phyloP scores from a whole-genome alignment of 2,329 filamentous ascomycete species.

The Nemania sp. region DNA sequence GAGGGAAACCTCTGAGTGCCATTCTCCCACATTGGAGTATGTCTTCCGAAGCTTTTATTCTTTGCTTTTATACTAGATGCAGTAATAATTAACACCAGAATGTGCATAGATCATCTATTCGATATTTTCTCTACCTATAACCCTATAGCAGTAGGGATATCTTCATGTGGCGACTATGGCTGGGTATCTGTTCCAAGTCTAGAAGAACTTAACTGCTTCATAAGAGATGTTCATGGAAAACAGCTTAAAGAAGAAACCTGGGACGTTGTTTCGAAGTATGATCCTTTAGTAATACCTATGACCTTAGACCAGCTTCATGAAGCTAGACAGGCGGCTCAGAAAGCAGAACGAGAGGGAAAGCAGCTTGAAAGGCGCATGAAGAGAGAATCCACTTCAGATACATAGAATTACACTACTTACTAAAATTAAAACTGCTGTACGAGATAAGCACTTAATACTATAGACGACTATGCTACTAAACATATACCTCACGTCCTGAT shows the following conservation, averaged over 20 bases:
- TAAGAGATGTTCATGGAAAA: conserved; percentile 19
- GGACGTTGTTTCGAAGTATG: conserved; percentile 26
- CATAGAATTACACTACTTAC: no score
- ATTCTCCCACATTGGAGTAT: conserved; percentile 19
- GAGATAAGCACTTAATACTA: no score
- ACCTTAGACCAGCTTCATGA: neutral
- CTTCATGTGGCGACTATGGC: conserved; percentile 19
- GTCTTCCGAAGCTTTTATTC: no score
- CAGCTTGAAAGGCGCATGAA: conserved; percentile 21
- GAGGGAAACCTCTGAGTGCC: conserved; percentile 21
- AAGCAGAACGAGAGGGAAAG: conserved; percentile 24
- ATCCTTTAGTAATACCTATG: conserved; percentile 28
- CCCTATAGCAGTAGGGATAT: conserved; percentile 30
- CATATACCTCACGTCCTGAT: no score
- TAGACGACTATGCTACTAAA: no score
- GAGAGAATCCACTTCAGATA: conserved; percentile 16
- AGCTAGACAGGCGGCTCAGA: conserved; percentile 10
- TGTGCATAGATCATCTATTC: conserved; percentile 18
- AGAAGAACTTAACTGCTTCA: conserved; percentile 19
- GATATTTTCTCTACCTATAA: conserved; percentile 26
- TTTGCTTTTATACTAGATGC: no score
- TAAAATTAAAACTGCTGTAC: no score
- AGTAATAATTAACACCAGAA: no score
- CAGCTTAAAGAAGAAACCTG: conserved; percentile 22
- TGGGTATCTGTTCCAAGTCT: conserved; percentile 31